These are phyloP conservation scores for Dictyostelium capitatum DNA, from an alignment of 78 protist species.

Conservation along the genomic window DNA sequence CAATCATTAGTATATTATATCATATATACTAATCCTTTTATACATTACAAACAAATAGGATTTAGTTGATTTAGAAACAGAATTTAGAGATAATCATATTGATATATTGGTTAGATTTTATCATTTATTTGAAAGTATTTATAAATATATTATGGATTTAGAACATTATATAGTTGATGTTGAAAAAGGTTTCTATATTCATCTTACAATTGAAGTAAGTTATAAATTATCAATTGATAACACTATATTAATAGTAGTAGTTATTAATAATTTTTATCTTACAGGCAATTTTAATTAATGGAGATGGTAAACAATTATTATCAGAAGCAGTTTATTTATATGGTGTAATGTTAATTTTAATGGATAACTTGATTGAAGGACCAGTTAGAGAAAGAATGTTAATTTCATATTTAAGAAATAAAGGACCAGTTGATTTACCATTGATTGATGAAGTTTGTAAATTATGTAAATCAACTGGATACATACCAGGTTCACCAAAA, in stretches of 20 bases:
- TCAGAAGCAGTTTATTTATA: slow-evolving; percentile 94
- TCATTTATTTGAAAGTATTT: slow-evolving; percentile 93
- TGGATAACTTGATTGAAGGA: slow-evolving; percentile 96
- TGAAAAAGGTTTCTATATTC: slow-evolving; percentile 93
- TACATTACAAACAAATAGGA: slow-evolving; percentile 52
- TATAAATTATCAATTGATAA: neutral
- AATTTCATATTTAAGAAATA: slow-evolving; percentile 95
- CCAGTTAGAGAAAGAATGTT: slow-evolving; percentile 96
- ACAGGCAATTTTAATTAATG: slow-evolving; percentile 91
- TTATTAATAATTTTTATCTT: neutral
- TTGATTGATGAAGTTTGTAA: slow-evolving; percentile 94
- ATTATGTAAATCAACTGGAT: slow-evolving; percentile 94
- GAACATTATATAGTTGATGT: slow-evolving; percentile 86
- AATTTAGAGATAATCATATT: slow-evolving; percentile 93
- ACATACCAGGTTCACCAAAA: slow-evolving; percentile 33
- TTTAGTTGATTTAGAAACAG: slow-evolving; percentile 91
- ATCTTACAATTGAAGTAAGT: slow-evolving; percentile 88
- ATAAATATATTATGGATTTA: slow-evolving; percentile 90
- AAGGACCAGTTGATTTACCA: slow-evolving; percentile 91
- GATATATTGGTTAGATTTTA: slow-evolving; percentile 94
- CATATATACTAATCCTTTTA: too few species aligned
- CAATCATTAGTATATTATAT: neutral
- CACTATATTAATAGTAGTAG: neutral
- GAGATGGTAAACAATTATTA: slow-evolving; percentile 97
- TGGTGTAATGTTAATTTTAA: slow-evolving; percentile 96